Base-by-base conservation (phyloP, 2,329 filamentous ascomycete species). In the Shiraia sp. region DNA sequence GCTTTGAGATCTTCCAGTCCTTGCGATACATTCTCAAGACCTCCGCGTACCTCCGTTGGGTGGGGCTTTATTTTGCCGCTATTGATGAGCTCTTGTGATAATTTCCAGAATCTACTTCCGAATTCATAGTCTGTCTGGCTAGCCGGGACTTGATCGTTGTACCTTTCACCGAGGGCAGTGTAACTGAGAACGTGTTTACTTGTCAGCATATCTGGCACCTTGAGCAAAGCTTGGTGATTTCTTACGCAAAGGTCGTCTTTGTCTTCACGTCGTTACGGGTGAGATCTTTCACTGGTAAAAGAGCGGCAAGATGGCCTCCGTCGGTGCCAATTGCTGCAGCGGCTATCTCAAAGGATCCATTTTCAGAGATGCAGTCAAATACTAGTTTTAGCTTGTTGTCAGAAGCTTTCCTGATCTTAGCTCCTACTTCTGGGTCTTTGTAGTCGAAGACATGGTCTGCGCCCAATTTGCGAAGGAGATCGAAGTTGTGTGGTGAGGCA, bases 401-500 rank as follows among this genome's bases (percentile, higher is more conserved):
- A 8, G 75, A 76, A 36, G 66, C 66, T 29, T 68, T 61, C 24
- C 71, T 68, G 59, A 82, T 80, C 44, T 78, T 70, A 27, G 66
- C 61, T 1, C 70, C 69, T 23, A 69, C 70, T 14, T 71, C 69
- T 0, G 72, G 65, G 13, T 72, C 70, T 13, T 69, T 70, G 68
- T 81, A 81, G 61, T 80, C 73, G 51, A 79, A 79, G 9, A 70
- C 70, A 31, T 66, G 65, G 41, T 72, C 69, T 1, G 77, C 77
- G 14, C 79, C 79, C 9, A 77, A 64, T 3, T 55, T 60, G 44
- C 72, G 72, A 3, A 76, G 64, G 9, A 79, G 72, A 3, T 72
- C 68, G 57, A 75, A 76, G 59, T 79, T 79, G 36, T 64, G 67
- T 2, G 73, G 68, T 1, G 75, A 78, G 41, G 72, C 72, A 12